phyloP scores from a whole-genome alignment of 1,284 basidiomycete genomes.

The Meira nashicola region DNA sequence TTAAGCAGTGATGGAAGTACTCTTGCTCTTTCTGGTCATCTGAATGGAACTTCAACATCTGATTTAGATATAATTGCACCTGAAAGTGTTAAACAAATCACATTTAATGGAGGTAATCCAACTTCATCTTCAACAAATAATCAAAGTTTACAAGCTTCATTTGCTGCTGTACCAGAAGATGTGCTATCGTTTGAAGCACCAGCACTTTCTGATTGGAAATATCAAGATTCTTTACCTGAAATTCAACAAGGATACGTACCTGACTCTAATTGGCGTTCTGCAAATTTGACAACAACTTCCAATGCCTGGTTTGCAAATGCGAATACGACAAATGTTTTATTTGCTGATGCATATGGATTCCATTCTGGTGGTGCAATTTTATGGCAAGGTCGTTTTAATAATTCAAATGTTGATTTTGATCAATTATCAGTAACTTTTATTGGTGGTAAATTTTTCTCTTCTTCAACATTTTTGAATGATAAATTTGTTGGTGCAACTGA shows the following conservation, averaged over 20 bases:
- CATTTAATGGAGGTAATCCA: constrained; percentile 19
- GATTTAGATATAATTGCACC: constrained; percentile 18
- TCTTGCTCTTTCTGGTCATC: constrained; percentile 18
- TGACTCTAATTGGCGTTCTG: constrained; percentile 2
- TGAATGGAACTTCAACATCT: constrained; percentile 8
- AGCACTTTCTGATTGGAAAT: constrained; percentile 15
- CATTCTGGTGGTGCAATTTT: constrained; percentile 61
- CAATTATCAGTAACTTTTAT: constrained; percentile 70
- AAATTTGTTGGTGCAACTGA: constrained; percentile 63
- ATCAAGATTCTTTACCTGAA: constrained; percentile 22
- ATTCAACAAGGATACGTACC: constrained; percentile 4
- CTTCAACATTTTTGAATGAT: constrained; percentile 70
- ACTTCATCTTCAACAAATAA: constrained; percentile 6
- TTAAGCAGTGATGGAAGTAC: background rate
- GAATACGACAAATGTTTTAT: constrained; percentile 57
- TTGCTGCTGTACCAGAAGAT: constrained; percentile 6
- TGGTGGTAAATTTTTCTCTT: constrained; percentile 70
- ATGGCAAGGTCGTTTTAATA: constrained; percentile 70
- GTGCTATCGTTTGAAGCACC: constrained; percentile 6
- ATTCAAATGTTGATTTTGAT: constrained; percentile 55
- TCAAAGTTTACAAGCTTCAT: constrained; percentile 4
- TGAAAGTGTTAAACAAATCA: constrained; percentile 7
- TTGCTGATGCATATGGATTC: constrained; percentile 59
- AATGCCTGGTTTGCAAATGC: constrained; percentile 4
- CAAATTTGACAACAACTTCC: constrained; percentile 9